phyloP scores from a whole-genome alignment of 2,329 filamentous ascomycete species.

The Penicillium psychrosexuale region DNA sequence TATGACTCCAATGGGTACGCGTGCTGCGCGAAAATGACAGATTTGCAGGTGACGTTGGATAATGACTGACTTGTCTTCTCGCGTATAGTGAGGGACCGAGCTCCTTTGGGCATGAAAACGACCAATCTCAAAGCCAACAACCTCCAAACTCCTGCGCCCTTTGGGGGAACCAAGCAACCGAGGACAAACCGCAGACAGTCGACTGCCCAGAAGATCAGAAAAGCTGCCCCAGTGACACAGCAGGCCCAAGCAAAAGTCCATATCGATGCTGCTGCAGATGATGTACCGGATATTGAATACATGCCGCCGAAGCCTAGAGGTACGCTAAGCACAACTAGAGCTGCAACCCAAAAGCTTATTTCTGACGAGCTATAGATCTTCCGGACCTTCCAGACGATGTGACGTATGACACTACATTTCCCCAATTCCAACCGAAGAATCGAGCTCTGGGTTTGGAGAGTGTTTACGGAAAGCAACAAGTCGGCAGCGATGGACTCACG shows the following conservation, averaged over 20 bases:
- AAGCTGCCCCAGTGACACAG: conserved; percentile 51
- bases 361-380: conserved; percentile 49
- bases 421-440: conserved; percentile 54
- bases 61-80: conserved; percentile 6
- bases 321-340: conserved; percentile 28
- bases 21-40: neutral
- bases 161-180: conserved; percentile 51
- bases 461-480: conserved; percentile 48
- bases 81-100: conserved; percentile 63
- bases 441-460: conserved; percentile 51
- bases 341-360: neutral
- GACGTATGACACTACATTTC: conserved; percentile 49
- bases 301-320: conserved; percentile 69
- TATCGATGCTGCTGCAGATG: conserved; percentile 46
- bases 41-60: conserved; percentile 1
- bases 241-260: conserved; percentile 49
- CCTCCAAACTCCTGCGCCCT: conserved; percentile 64
- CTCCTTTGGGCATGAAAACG: conserved; percentile 88
- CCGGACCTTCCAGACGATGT: conserved; percentile 47
- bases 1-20: conserved; percentile 75
- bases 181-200: conserved; percentile 56
- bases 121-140: conserved; percentile 83
- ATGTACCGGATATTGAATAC: conserved; percentile 79
- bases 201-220: conserved; percentile 60
- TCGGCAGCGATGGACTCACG: conserved; percentile 58